Percentiles rank a stretch among this genome's conserved stretches.
Evolutionary conservation across 768 basidiomycete species (phyloP).

Genomic region (Mycena galericulata): DNA sequence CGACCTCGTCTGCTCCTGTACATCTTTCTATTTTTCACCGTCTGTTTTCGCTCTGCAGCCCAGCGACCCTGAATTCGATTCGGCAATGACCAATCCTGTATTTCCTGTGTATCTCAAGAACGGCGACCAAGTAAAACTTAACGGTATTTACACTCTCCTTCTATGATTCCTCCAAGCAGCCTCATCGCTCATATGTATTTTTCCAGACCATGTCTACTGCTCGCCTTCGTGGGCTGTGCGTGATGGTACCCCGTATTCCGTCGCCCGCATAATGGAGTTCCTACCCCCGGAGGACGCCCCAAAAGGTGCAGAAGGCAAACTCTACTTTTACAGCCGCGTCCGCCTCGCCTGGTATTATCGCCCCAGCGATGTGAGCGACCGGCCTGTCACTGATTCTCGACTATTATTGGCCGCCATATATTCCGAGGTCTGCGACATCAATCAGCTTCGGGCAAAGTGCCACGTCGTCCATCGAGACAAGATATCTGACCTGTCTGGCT

Average conservation of each 20-base stretch:
- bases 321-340: slow-evolving; percentile 82
- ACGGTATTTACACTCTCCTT: slow-evolving; percentile 68
- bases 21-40: slow-evolving; percentile 29
- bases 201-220: slow-evolving; percentile 92
- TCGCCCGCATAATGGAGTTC: slow-evolving; percentile 98
- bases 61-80: slow-evolving; percentile 12
- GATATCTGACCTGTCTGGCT: slow-evolving; percentile 91
- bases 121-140: slow-evolving; percentile 87
- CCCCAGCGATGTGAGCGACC: slow-evolving; percentile 94
- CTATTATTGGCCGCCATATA: slow-evolving; percentile 95
- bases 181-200: slow-evolving; percentile 43
- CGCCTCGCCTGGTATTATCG: slow-evolving; percentile 97
- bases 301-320: slow-evolving; percentile 74
- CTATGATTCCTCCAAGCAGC: slow-evolving; percentile 43
- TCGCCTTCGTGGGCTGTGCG: slow-evolving; percentile 93
- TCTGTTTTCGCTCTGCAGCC: neutral
- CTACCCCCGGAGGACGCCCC: slow-evolving; percentile 81
- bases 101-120: slow-evolving; percentile 75
- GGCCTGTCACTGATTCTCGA: slow-evolving; percentile 90
- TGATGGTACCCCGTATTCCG: slow-evolving; percentile 95
- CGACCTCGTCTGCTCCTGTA: slow-evolving; percentile 16
- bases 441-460: slow-evolving; percentile 93
- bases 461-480: slow-evolving; percentile 96
- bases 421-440: slow-evolving; percentile 95
- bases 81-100: slow-evolving; percentile 28